phyloP scores from a whole-genome alignment of 2,329 filamentous ascomycete species.

The Cladophialophora carrionii region DNA sequence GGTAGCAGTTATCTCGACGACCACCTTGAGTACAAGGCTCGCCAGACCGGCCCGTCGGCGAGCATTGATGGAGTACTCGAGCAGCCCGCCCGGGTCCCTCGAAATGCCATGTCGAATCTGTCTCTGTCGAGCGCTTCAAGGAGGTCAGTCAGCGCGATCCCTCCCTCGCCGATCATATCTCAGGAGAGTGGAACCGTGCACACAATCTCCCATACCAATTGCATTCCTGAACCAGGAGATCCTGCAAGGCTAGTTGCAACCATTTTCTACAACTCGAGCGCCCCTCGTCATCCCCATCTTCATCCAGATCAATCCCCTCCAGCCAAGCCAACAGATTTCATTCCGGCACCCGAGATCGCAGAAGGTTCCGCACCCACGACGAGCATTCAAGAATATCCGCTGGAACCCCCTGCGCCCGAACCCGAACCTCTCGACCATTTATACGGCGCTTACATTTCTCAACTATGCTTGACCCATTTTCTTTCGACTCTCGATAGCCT shows the following conservation, averaged over 20 bases:
- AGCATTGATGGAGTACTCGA: slow-evolving; percentile 40
- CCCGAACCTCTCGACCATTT: slow-evolving; percentile 60
- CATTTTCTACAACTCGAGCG: slow-evolving; percentile 53
- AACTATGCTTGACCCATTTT: slow-evolving; percentile 61
- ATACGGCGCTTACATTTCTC: slow-evolving; percentile 59
- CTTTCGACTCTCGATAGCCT: slow-evolving; percentile 56
- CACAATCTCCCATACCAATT: slow-evolving; percentile 51
- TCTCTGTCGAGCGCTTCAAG: slow-evolving; percentile 33
- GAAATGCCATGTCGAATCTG: slow-evolving; percentile 30
- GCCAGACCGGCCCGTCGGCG: slow-evolving; percentile 32
- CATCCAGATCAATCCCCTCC: slow-evolving; percentile 54
- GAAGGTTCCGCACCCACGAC: slow-evolving; percentile 55
- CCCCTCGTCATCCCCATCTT: slow-evolving; percentile 50
- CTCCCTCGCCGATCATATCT: slow-evolving; percentile 40
- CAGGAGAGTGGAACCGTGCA: slow-evolving; percentile 53
- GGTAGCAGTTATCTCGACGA: slow-evolving; percentile 52
- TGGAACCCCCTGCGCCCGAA: slow-evolving; percentile 58
- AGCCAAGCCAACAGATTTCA: slow-evolving; percentile 43
- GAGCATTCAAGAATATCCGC: slow-evolving; percentile 57
- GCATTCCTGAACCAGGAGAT: slow-evolving; percentile 46
- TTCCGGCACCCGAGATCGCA: slow-evolving; percentile 48
- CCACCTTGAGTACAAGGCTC: slow-evolving; percentile 51
- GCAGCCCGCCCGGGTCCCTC: slow-evolving; percentile 27
- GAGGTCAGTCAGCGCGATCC: slow-evolving; percentile 36
- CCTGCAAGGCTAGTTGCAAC: slow-evolving; percentile 53